A percentile compares a stretch with the other conserved stretches of the same genome.
These are phyloP conservation scores for Vachellia pachyceras DNA, from an alignment of 306 rosid species.

Conservation along the genomic window DNA sequence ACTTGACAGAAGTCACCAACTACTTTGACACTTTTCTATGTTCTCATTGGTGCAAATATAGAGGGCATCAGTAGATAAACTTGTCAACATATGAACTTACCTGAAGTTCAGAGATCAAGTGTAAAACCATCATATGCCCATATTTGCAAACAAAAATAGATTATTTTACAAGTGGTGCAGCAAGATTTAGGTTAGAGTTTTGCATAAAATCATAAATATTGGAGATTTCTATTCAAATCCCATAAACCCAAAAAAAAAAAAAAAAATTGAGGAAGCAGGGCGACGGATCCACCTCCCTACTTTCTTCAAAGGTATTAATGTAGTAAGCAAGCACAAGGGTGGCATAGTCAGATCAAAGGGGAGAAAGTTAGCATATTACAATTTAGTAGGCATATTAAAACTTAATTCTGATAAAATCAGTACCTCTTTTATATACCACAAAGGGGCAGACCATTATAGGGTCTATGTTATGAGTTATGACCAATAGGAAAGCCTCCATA, in stretches of 20 bases:
- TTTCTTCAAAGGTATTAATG: background rate
- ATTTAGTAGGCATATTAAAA: background rate
- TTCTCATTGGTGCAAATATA: slow-evolving; percentile 25
- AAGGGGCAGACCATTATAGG: background rate
- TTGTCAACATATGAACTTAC: slow-evolving; percentile 64
- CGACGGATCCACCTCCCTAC: background rate
- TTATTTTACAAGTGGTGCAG: background rate
- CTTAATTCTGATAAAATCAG: background rate
- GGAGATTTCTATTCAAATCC: background rate
- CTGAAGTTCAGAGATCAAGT: slow-evolving; percentile 73
- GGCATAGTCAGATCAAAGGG: background rate
- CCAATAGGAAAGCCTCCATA: background rate
- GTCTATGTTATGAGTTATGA: background rate
- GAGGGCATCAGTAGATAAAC: slow-evolving; percentile 50
- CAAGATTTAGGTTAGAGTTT: background rate
- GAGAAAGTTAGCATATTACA: background rate
- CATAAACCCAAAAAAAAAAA: no score
- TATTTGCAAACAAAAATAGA: slow-evolving; percentile 25
- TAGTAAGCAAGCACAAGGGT: background rate
- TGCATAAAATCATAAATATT: background rate
- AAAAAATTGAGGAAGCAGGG: background rate
- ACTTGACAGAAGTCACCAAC: background rate
- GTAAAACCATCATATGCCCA: slow-evolving; percentile 58
- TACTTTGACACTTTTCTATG: background rate
- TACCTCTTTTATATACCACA: background rate